Conservation (phyloP, 495 filamentous ascomycete genomes). For the Trichoderma reesei region DNA sequence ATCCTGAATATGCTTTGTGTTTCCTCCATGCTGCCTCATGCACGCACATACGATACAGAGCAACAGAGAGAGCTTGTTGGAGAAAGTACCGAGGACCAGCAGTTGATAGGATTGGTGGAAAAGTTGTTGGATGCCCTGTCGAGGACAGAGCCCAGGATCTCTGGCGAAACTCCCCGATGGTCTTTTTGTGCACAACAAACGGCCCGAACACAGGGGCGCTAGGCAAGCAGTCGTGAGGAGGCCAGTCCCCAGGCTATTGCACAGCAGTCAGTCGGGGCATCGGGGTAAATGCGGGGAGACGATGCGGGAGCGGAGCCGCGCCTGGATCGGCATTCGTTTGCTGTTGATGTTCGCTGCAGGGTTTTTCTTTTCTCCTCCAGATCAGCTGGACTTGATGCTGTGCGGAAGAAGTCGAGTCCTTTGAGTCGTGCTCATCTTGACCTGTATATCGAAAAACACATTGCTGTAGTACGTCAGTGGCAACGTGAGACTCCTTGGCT, state of each 20-base stretch:
- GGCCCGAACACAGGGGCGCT: slow-evolving; percentile 3
- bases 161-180: slow-evolving; percentile 5
- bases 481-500: neutral
- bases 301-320: neutral
- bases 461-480: neutral
- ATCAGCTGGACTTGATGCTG: neutral
- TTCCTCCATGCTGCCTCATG: neutral
- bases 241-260: neutral
- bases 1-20: neutral
- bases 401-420: neutral
- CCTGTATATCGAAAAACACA: neutral
- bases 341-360: neutral
- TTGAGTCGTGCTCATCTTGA: neutral
- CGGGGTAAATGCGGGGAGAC: neutral
- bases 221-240: neutral
- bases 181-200: neutral
- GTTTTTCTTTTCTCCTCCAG: neutral
- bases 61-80: neutral
- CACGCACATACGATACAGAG: neutral
- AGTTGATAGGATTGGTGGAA: neutral
- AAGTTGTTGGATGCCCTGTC: neutral
- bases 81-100: neutral
- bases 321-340: neutral
- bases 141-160: neutral
- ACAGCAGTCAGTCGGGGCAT: neutral